These are phyloP conservation scores for Penicillium sp. DNA, from an alignment of 2,329 filamentous ascomycete genomes.

Conservation along the genomic window DNA sequence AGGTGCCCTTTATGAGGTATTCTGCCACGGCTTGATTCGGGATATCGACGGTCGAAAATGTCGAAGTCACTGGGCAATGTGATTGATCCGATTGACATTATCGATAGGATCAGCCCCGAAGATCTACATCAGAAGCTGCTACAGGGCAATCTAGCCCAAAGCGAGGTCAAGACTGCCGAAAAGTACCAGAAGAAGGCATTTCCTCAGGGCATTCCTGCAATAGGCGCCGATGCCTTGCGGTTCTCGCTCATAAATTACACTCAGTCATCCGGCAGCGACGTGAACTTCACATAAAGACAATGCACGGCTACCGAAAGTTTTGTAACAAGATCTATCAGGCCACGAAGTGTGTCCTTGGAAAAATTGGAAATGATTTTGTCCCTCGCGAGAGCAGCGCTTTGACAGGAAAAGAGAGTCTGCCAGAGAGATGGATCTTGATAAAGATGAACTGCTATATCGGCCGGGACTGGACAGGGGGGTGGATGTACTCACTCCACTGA, in stretches of 20 bases:
- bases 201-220: conserved; percentile 87
- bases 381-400: conserved; percentile 30
- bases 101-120: conserved; percentile 73
- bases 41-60: conserved; percentile 95
- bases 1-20: conserved; percentile 91
- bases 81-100: conserved; percentile 87
- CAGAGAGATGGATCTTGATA: conserved; percentile 44
- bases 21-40: conserved; percentile 85
- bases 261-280: conserved; percentile 33
- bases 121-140: conserved; percentile 73
- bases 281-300: conserved; percentile 69
- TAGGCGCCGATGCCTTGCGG: conserved; percentile 81
- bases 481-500: too few relatives aligned
- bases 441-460: conserved; percentile 27
- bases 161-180: conserved; percentile 73
- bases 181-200: conserved; percentile 92
- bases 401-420: conserved; percentile 34
- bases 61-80: conserved; percentile 92
- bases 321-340: conserved; percentile 97
- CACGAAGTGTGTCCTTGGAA: conserved; percentile 75
- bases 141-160: conserved; percentile 73
- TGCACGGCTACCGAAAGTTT: conserved; percentile 87
- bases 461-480: too few relatives aligned
- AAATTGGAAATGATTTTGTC: conserved; percentile 36
- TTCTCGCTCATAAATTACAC: conserved; percentile 85